A percentile compares a stretch with the other conserved stretches of the same genome.
These are phyloP conservation scores for Pseudocercospora vitis DNA, from an alignment of 2,329 filamentous ascomycete species.

Conservation along the genomic window DNA sequence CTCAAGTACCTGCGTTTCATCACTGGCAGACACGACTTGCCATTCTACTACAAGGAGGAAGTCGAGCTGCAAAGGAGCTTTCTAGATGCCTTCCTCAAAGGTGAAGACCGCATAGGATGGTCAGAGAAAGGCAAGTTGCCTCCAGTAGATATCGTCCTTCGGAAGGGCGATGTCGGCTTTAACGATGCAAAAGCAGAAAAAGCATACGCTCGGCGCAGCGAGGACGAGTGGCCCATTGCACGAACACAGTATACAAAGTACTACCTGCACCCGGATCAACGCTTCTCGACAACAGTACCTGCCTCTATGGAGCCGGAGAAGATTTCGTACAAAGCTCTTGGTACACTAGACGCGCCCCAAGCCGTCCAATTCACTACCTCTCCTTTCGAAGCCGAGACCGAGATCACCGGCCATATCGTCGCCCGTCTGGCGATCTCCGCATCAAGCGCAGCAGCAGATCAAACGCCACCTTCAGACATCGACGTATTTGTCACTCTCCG, in stretches of 20 bases:
- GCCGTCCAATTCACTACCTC: constrained; percentile 58
- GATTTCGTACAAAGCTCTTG: constrained; percentile 58
- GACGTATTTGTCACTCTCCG: constrained; percentile 64
- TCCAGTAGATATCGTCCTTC: constrained; percentile 60
- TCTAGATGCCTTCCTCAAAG: constrained; percentile 69
- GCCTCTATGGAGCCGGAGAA: constrained; percentile 27
- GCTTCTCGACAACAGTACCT: constrained; percentile 35
- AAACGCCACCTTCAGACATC: constrained; percentile 53
- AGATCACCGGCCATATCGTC: constrained; percentile 68
- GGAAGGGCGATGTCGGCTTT: constrained; percentile 67
- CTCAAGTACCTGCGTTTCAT: constrained; percentile 70
- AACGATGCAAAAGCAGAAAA: constrained; percentile 64
- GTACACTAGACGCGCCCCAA: constrained; percentile 54
- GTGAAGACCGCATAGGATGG: constrained; percentile 64
- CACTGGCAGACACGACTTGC: constrained; percentile 68
- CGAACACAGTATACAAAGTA: constrained; percentile 64
- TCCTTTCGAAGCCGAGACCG: constrained; percentile 62
- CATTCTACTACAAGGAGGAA: constrained; percentile 70
- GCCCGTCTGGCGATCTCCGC: constrained; percentile 64
- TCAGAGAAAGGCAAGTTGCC: constrained; percentile 57
- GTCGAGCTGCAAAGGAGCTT: constrained; percentile 68
- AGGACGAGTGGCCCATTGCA: constrained; percentile 66
- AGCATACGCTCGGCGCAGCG: constrained; percentile 55
- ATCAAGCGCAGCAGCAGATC: constrained; percentile 16
- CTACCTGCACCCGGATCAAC: constrained; percentile 54